Base-by-base conservation (phyloP, 1,284 basidiomycete species). In the Puccinia sorghi region DNA sequence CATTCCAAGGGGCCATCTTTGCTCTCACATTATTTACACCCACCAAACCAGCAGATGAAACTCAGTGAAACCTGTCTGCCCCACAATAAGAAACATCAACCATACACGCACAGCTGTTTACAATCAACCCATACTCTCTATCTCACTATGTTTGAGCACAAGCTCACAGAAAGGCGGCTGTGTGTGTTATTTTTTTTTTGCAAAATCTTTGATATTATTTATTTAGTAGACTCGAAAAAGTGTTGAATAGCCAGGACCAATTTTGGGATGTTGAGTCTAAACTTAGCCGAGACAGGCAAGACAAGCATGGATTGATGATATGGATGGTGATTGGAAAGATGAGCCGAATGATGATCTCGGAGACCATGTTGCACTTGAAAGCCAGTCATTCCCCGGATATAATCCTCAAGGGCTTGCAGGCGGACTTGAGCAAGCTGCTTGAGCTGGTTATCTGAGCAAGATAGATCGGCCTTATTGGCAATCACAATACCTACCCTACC, bases 391-490 rank as follows among this genome's bases (percentile, higher is more conserved):
- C 6, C n/a, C 5, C 37, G 12, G 6, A 54, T 32, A 22, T 75
- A 75, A 15, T 76, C 74, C 8, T 69, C 7, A 0, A 76, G 56
- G 3, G 52, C 37, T 54, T 71, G 50, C 15, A 78, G 48, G 37
- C 75, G 37, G 20, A 70, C 52, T 25, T 61, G 25, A 1, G 75
- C 66, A 12, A 69, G 22, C 27, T 71, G 39, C 52, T 78, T 27
- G 11, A 78, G 46, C 11, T 54, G 2, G 1, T 25, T 0, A 22
- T 43, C 37, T 9, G 1, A 22, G 7, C 71, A 80, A 22, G 94
- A 87, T 59, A 92, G 84, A 85, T 99, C 96, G 0, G 93, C 94
- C 85, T 99, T 98, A 87, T 98, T 99, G 22, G 94, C 92, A 27
- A 98, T 87, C 37, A 99, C 90, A 82, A 84, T 80, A n/a, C 81